Percentiles rank a stretch among this genome's conserved stretches.
phyloP scores from a whole-genome alignment of 345 rosid genomes.

The Gossypioides kirkii region DNA sequence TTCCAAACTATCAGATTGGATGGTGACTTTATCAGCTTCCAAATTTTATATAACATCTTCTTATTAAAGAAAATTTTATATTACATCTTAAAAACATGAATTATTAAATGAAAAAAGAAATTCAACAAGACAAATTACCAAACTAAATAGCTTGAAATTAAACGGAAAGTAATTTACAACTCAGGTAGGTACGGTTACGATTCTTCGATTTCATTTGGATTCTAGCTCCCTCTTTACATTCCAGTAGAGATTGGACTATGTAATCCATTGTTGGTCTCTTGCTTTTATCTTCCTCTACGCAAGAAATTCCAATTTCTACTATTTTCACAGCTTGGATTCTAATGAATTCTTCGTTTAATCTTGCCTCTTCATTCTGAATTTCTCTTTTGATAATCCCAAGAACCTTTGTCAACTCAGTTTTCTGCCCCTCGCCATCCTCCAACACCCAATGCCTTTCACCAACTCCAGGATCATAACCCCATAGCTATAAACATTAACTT shows the following conservation, averaged over 20 bases:
- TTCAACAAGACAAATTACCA: no score
- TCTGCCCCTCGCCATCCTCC: constrained; percentile 25
- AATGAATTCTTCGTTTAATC: background rate
- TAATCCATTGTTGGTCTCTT: constrained; percentile 25
- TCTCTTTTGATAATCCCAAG: constrained; percentile 25
- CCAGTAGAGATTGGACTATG: constrained; percentile 22
- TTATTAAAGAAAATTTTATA: no score
- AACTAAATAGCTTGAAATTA: no score
- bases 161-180: no score
- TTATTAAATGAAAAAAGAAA: no score
- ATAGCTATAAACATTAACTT: constrained; percentile 42
- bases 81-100: no score
- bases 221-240: constrained; percentile 8
- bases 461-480: constrained; percentile 39
- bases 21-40: no score
- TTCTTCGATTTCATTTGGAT: no score
- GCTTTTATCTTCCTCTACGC: constrained; percentile 10
- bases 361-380: constrained; percentile 16
- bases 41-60: no score
- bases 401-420: constrained; percentile 26
- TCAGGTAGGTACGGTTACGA: no score
- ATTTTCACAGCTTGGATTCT: constrained; percentile 6
- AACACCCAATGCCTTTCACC: constrained; percentile 33
- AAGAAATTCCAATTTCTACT: constrained; percentile 13
- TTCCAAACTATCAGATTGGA: no score